These are phyloP conservation scores for Leccinum boreale DNA, from an alignment of 768 basidiomycete genomes.

Conservation along the genomic window DNA sequence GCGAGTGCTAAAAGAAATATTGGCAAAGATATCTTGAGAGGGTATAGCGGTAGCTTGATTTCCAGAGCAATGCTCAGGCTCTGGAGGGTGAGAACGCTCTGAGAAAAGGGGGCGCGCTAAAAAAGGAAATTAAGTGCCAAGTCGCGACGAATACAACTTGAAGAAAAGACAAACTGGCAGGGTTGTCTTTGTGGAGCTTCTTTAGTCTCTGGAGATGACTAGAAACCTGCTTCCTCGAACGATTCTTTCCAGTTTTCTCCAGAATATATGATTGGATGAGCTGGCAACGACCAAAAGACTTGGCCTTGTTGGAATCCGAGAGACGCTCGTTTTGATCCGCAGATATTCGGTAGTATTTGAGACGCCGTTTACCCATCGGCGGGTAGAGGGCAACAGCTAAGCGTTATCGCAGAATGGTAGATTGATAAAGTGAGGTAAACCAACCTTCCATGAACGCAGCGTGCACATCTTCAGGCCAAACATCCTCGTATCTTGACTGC, in stretches of 20 bases:
- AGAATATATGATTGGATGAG: constrained; percentile 38
- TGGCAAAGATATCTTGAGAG: constrained; percentile 10
- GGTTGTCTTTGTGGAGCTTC: constrained; percentile 31
- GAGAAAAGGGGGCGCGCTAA: constrained; percentile 28
- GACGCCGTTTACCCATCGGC: constrained; percentile 35
- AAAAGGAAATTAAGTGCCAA: not conserved
- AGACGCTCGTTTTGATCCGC: constrained; percentile 10
- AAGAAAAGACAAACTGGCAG: constrained; percentile 27
- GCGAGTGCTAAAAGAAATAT: constrained; percentile 6
- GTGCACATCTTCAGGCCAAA: constrained; percentile 35
- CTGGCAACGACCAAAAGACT: constrained; percentile 38
- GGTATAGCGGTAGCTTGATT: constrained; percentile 1
- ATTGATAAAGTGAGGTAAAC: not conserved
- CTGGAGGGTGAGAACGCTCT: constrained; percentile 15
- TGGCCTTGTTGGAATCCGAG: constrained; percentile 13
- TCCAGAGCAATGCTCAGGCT: constrained; percentile 7
- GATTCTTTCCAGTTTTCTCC: constrained; percentile 37
- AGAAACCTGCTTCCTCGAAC: constrained; percentile 39
- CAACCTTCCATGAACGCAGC: constrained; percentile 37
- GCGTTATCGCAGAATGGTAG: constrained; percentile 8
- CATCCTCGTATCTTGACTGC: constrained; percentile 33
- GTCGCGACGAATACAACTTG: not conserved
- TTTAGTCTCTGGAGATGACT: constrained; percentile 39
- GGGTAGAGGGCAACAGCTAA: constrained; percentile 31
- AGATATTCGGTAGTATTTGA: constrained; percentile 31